Evolutionary conservation across 176 grass and related monocot species (phyloP).

Genomic region (Pontederia paniculata): DNA sequence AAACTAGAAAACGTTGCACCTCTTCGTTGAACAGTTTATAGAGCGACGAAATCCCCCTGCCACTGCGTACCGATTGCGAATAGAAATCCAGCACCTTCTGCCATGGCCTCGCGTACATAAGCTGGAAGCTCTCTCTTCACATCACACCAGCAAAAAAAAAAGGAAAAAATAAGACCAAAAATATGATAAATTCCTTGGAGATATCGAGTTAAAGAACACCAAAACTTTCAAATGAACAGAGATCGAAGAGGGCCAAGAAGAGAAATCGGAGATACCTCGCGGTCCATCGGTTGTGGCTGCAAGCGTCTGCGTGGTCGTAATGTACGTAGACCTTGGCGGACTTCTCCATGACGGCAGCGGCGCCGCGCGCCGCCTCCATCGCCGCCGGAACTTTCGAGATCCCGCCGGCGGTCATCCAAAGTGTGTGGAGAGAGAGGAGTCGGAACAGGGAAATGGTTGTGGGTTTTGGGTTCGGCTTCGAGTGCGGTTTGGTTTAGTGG

Average conservation of each 20-base stretch:
- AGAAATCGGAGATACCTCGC: constrained; percentile 24
- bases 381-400: too few relatives aligned
- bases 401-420: too few relatives aligned
- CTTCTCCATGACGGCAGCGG: constrained; percentile 28
- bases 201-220: constrained; percentile 2
- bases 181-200: background rate
- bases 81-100: constrained; percentile 71
- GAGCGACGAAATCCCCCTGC: constrained; percentile 31
- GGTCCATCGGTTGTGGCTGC: constrained; percentile 57
- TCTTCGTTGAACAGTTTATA: constrained; percentile 38
- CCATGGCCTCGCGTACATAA: constrained; percentile 64
- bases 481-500: too few relatives aligned
- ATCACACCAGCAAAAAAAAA: background rate
- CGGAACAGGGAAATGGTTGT: too few relatives aligned
- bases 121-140: constrained; percentile 67
- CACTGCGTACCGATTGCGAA: constrained; percentile 35
- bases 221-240: constrained; percentile 11
- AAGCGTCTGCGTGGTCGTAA: constrained; percentile 72
- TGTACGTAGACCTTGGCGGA: constrained; percentile 37
- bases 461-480: too few relatives aligned
- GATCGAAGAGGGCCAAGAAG: background rate
- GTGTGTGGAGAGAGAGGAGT: too few relatives aligned
- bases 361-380: too few relatives aligned
- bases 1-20: constrained; percentile 19
- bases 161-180: background rate